phyloP scores from a whole-genome alignment of 2,329 filamentous ascomycete species.

The Phyllosticta capitalensis region DNA sequence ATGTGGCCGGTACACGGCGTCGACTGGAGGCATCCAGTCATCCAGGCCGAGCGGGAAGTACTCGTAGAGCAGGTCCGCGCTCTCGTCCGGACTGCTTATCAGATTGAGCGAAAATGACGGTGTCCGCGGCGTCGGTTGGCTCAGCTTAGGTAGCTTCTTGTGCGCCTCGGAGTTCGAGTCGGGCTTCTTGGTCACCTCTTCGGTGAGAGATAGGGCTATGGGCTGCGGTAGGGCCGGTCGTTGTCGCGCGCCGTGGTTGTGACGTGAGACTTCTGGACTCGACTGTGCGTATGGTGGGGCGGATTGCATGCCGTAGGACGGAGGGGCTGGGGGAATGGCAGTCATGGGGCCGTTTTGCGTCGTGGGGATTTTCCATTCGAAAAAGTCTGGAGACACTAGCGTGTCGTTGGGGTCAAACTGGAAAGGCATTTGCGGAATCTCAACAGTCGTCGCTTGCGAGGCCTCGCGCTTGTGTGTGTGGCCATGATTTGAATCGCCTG shows the following conservation, averaged over 20 bases:
- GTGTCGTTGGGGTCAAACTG: constrained; percentile 33
- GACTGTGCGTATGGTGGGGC: constrained; percentile 40
- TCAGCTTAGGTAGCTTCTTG: constrained; percentile 22
- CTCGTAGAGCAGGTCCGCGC: constrained; percentile 79
- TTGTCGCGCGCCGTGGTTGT: constrained; percentile 2
- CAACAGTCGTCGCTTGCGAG: constrained; percentile 16
- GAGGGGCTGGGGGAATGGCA: constrained; percentile 31
- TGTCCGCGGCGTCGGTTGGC: constrained; percentile 27
- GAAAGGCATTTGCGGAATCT: constrained; percentile 31
- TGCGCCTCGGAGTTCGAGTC: constrained; percentile 24
- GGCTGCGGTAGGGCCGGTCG: constrained; percentile 25
- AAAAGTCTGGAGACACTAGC: constrained; percentile 32
- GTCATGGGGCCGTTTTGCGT: constrained; percentile 31
- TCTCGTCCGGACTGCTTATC: constrained; percentile 59
- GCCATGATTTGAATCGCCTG: constrained; percentile 19
- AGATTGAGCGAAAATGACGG: constrained; percentile 39
- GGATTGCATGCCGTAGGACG: constrained; percentile 25
- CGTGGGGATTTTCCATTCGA: constrained; percentile 35
- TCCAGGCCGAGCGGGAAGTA: constrained; percentile 88
- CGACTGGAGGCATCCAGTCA: constrained; percentile 86
- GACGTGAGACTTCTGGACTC: constrained; percentile 38
- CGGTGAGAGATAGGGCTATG: constrained; percentile 46
- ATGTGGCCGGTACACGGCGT: constrained; percentile 83
- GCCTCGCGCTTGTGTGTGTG: constrained; percentile 22
- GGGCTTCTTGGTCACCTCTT: constrained; percentile 42